These are phyloP conservation scores for Sideroxylon spinosum DNA, from an alignment of 179 eudicot genomes.

Conservation along the genomic window DNA sequence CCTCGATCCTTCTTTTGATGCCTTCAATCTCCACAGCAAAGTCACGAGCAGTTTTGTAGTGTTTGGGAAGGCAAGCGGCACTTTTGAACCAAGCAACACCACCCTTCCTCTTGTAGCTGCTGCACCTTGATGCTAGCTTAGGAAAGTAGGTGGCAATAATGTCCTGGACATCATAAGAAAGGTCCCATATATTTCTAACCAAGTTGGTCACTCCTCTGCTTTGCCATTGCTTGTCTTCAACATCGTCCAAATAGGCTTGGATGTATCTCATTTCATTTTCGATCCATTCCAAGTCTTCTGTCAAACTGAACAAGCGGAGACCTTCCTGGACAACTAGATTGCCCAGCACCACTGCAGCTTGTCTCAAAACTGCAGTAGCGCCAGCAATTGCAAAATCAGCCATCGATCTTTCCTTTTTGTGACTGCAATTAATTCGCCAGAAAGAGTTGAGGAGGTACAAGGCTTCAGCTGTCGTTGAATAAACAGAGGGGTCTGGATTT, in stretches of 20 bases:
- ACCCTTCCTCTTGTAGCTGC: neutral
- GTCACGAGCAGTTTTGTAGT: no score
- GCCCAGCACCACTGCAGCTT: neutral
- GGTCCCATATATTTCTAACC: conserved; percentile 6
- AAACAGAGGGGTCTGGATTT: no score
- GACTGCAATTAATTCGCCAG: no score
- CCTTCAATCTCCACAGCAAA: no score
- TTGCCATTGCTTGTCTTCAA: neutral
- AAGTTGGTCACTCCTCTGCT: neutral
- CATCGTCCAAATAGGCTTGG: conserved; percentile 20
- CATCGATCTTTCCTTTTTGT: neutral
- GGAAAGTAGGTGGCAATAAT: conserved; percentile 14
- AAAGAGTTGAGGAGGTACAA: no score
- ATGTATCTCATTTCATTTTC: conserved; percentile 11
- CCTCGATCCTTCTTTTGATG: no score
- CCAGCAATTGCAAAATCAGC: neutral
- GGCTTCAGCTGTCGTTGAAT: no score
- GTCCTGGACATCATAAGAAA: conserved; percentile 19
- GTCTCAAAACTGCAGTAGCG: neutral
- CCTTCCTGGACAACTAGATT: conserved; percentile 10
- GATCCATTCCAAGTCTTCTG: conserved; percentile 14
- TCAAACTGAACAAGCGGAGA: neutral
- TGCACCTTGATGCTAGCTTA: neutral
- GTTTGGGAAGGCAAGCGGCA: no score
- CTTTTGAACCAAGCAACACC: no score